These are phyloP conservation scores for Agaricus blazei DNA, from an alignment of 768 basidiomycete species.

Conservation along the genomic window DNA sequence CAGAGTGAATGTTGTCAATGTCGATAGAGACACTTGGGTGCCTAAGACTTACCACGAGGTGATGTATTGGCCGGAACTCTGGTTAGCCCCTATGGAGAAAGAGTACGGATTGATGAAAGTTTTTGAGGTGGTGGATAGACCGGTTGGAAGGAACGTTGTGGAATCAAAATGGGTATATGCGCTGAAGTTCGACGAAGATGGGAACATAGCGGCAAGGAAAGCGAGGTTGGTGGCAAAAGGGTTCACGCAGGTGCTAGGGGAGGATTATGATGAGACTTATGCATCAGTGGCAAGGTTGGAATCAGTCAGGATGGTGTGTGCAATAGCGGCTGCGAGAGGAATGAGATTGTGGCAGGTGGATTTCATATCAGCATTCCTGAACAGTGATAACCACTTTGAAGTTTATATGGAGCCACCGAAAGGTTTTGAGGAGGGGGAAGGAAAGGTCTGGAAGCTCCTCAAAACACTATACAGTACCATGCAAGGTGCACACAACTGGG, in stretches of 20 bases:
- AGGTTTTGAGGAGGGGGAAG: constrained; percentile 6
- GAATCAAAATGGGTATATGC: constrained; percentile 12
- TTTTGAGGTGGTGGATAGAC: constrained; percentile 8
- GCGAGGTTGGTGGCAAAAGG: constrained; percentile 14
- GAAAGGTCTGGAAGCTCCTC: constrained; percentile 12
- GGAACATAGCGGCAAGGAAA: constrained; percentile 13
- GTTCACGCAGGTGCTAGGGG: constrained; percentile 13
- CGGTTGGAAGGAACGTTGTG: constrained; percentile 3
- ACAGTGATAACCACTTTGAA: constrained; percentile 15
- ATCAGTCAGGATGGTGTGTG: constrained; percentile 14
- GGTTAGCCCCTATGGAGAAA: constrained; percentile 2
- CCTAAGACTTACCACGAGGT: constrained; percentile 1
- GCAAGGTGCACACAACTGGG: constrained; percentile 12
- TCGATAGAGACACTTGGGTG: too few species aligned
- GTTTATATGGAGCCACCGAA: constrained; percentile 13
- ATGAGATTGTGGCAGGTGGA: constrained; percentile 17
- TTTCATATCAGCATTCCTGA: constrained; percentile 15
- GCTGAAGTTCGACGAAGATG: constrained; percentile 12
- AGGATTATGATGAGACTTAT: constrained; percentile 14
- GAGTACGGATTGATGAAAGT: neutral
- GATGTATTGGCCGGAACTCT: constrained; percentile 3
- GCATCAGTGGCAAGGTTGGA: constrained; percentile 14
- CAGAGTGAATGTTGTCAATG: too few species aligned
- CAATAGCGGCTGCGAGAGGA: constrained; percentile 6
- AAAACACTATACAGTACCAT: constrained; percentile 16